A percentile compares a stretch with the other conserved stretches of the same genome.
Evolutionary conservation across 1,284 basidiomycete species (phyloP).

Genomic region (Chalciporus piperatoides): DNA sequence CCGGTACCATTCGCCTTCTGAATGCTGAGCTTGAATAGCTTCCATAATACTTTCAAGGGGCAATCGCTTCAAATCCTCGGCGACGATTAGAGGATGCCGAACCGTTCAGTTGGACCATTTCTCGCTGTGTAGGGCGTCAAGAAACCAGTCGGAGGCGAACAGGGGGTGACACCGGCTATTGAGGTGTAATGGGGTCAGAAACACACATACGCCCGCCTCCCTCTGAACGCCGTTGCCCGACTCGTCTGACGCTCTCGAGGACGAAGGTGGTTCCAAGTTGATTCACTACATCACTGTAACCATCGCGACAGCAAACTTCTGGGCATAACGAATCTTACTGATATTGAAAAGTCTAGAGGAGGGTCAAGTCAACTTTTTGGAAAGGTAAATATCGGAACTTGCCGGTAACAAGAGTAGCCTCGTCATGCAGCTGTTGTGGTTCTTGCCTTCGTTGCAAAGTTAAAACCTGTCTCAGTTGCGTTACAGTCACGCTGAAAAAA

Average conservation of each 20-base stretch:
- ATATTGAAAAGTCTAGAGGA: constrained; percentile 26
- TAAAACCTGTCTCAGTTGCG: constrained; percentile 19
- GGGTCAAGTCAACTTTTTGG: constrained; percentile 18
- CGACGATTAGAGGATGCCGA: constrained; percentile 14
- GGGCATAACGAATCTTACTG: constrained; percentile 27
- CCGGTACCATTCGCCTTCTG: constrained; percentile 18
- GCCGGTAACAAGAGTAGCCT: constrained; percentile 20
- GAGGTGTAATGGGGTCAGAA: neutral
- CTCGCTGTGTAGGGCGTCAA: constrained; percentile 5
- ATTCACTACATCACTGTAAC: constrained; percentile 25
- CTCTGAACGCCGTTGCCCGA: constrained; percentile 1
- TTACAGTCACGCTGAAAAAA: constrained; percentile 3
- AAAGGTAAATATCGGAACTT: constrained; percentile 24
- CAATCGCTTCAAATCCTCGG: constrained; percentile 16
- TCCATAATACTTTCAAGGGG: constrained; percentile 28
- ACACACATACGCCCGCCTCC: neutral
- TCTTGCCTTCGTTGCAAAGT: constrained; percentile 24
- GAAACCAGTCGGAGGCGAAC: neutral
- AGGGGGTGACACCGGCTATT: neutral
- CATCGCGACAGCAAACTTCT: constrained; percentile 29
- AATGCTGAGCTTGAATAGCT: constrained; percentile 12
- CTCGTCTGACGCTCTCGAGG: neutral
- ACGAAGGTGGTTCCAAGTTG: constrained; percentile 2
- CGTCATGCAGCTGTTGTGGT: constrained; percentile 10
- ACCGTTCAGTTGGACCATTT: constrained; percentile 3